A percentile compares a stretch with the other conserved stretches of the same genome.
These are phyloP conservation scores for Termitomyces sp. DNA, from an alignment of 768 basidiomycete genomes.

Conservation along the genomic window DNA sequence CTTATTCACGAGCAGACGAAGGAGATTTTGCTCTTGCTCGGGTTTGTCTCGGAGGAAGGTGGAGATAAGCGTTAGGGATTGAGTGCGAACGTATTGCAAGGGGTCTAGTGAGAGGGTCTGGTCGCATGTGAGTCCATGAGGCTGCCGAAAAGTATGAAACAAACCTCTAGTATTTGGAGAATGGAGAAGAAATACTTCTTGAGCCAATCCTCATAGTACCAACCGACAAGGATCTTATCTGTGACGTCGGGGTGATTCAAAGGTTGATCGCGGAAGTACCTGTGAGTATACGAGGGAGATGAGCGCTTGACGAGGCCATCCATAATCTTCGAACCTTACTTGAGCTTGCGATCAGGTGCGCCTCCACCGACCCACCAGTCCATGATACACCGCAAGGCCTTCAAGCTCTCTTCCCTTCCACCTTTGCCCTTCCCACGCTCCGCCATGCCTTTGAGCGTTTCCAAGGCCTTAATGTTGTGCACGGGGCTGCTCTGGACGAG, in stretches of 20 bases:
- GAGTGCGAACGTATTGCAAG: conserved; percentile 81
- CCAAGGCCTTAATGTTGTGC: conserved; percentile 79
- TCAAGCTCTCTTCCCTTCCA: conserved; percentile 87
- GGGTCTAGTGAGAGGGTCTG: conserved; percentile 81
- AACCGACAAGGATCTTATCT: conserved; percentile 69
- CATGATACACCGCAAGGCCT: conserved; percentile 84
- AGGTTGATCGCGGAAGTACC: conserved; percentile 90
- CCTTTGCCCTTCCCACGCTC: conserved; percentile 78
- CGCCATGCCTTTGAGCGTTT: conserved; percentile 68
- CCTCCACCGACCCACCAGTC: conserved; percentile 99
- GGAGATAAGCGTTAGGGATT: conserved; percentile 71
- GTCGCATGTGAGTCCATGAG: neutral
- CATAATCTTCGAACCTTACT: conserved; percentile 37
- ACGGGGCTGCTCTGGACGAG: conserved; percentile 85
- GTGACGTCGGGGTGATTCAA: conserved; percentile 55
- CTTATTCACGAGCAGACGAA: conserved; percentile 91
- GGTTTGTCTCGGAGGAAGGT: conserved; percentile 84
- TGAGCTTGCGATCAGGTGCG: conserved; percentile 82
- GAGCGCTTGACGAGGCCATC: neutral
- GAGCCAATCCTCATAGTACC: conserved; percentile 96
- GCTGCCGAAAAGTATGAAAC: neutral
- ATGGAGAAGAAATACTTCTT: conserved; percentile 96
- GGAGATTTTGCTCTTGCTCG: conserved; percentile 96
- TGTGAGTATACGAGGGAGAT: conserved; percentile 22
- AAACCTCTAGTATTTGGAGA: conserved; percentile 80